Evolutionary conservation across 176 grass and related monocot genomes (phyloP).

Genomic region (Avena insularis): DNA sequence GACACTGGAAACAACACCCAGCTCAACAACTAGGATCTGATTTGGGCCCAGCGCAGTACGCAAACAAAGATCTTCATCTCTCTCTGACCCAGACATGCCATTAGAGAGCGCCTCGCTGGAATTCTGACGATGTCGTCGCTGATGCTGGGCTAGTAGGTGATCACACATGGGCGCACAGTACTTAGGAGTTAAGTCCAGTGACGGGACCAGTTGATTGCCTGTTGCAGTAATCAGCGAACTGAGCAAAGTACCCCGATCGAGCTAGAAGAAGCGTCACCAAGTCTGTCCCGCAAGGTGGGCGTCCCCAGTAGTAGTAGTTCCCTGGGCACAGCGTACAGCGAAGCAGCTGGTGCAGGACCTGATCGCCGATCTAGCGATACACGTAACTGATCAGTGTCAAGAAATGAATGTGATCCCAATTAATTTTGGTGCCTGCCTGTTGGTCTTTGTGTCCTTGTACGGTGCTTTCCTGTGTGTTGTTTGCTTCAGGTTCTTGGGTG

Average conservation of each 20-base stretch:
- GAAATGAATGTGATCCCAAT: constrained; percentile 5
- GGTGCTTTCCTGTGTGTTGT: too few species aligned
- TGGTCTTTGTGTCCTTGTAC: neutral
- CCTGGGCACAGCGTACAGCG: neutral
- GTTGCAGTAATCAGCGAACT: neutral
- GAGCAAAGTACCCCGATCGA: constrained; percentile 21
- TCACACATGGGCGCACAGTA: neutral
- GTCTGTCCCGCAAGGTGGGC: neutral
- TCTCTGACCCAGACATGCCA: neutral
- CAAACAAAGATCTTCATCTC: neutral
- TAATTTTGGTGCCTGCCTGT: neutral
- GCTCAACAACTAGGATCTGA: neutral
- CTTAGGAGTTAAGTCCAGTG: neutral
- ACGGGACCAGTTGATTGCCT: neutral
- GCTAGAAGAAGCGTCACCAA: constrained; percentile 21
- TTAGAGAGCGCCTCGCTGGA: constrained; percentile 25
- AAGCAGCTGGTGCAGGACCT: constrained; percentile 23
- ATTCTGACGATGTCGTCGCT: constrained; percentile 24
- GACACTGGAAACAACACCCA: neutral
- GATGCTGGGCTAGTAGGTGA: constrained; percentile 1
- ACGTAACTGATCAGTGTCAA: neutral
- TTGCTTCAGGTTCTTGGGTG: too few species aligned
- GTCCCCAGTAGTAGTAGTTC: neutral
- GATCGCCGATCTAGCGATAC: neutral
- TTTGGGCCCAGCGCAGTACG: neutral